Evolutionary conservation across 495 filamentous ascomycete species (phyloP).

Genomic region (Corynascus novoguineensis): DNA sequence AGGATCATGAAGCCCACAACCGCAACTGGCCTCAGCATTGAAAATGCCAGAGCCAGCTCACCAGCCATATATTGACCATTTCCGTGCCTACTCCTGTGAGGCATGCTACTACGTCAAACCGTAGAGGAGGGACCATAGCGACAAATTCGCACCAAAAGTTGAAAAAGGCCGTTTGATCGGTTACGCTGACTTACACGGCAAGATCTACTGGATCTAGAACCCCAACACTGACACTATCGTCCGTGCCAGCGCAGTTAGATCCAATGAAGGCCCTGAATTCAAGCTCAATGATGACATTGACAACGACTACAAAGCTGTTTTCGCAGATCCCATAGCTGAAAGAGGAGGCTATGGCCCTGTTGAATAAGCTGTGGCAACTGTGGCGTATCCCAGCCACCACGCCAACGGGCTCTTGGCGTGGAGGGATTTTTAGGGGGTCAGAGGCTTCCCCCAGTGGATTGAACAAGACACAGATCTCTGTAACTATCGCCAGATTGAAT

Average conservation of each 20-base stretch:
- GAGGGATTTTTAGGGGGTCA: no score
- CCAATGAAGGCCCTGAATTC: background rate
- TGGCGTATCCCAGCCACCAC: no score
- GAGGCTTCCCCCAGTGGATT: no score
- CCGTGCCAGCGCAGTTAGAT: background rate
- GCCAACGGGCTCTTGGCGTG: no score
- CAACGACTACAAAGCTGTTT: background rate
- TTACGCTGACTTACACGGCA: background rate
- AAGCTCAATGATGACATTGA: background rate
- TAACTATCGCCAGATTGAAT: no score
- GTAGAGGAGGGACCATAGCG: background rate
- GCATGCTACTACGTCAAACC: background rate
- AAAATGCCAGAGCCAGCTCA: background rate
- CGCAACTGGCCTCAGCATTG: background rate
- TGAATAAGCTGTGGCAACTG: no score
- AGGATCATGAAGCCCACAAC: background rate
- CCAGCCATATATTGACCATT: background rate
- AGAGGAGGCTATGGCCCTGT: background rate
- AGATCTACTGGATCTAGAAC: conserved; percentile 2
- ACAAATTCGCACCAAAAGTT: background rate
- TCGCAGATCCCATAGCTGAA: background rate
- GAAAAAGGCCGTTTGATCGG: background rate
- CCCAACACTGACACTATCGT: background rate
- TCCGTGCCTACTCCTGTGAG: background rate
- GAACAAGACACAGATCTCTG: no score